Base-by-base conservation (phyloP, 768 basidiomycete species). In the Panaeolus papilionaceus region DNA sequence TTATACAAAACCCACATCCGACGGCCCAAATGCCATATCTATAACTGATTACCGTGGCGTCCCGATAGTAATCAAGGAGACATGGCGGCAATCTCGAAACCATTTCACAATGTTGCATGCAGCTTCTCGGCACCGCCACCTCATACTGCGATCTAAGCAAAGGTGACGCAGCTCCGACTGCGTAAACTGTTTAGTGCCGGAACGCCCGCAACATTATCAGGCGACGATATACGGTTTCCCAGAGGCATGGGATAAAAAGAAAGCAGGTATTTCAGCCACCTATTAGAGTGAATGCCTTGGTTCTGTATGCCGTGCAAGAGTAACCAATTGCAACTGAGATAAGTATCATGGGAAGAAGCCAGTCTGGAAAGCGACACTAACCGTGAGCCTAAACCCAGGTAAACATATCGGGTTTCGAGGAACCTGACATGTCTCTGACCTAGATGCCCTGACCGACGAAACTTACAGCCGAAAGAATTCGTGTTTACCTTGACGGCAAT, bases 111-210 rank as follows among this genome's bases (percentile, higher is more conserved):
- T 58, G 54, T 69, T 40, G 68, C 65, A 65, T 66, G 51, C 23
- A 58, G 26, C 14, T 58, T 58, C 20, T 20, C 64, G 63, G 63
- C 69, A 70, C 69, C 69, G 71, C 69, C 71, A 72, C 70, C 61
- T 64, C 58, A 64, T 44, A 28, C 66, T 67, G 68, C 69, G 70
- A 67, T 58, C 28, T 14, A 28, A 37, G 12, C 26, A 58, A 58
- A 51, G 28, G 20, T 23, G 47, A 28, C 54, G 16, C 54, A 58
- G 54, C 26, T 58, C 54, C 54, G 54, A 37, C 54, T 58, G 54
- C 54, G 54, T 58, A 37, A 58, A 58, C 26, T 12, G 33, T 58
- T 12, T 58, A 18, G 12, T n/a, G 28, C 47, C 47, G 47, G 20
- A 37, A 58, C 33, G 54, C 54, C 54, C 28, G 28, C 33, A 58